These are phyloP conservation scores for button mushroom (Agaricus bisporus) DNA, from an alignment of 768 basidiomycete genomes.

Conservation along the genomic window DNA sequence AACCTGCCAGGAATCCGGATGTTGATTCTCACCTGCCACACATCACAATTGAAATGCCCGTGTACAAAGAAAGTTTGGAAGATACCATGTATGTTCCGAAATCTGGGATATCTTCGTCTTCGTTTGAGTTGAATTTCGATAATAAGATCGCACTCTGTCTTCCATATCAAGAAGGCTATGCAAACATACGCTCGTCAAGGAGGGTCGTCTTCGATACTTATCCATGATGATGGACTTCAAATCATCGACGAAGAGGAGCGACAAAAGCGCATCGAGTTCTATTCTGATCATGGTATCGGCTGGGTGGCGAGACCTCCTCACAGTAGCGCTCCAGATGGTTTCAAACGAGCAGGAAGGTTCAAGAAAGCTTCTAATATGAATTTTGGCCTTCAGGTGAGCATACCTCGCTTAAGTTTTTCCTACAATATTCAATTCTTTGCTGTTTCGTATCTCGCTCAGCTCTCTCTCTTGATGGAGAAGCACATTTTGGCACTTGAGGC, in stretches of 20 bases:
- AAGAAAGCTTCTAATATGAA: conserved; percentile 94
- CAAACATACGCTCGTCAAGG: conserved; percentile 91
- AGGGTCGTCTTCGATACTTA: conserved; percentile 70
- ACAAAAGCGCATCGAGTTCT: conserved; percentile 64
- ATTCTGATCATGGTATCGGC: conserved; percentile 71
- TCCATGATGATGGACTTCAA: conserved; percentile 84
- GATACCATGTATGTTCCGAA: conserved; percentile 65
- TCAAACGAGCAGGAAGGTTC: conserved; percentile 80
- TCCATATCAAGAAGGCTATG: conserved; percentile 79
- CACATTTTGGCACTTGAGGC: conserved; percentile 41
- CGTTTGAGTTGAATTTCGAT: not conserved
- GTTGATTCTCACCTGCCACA: conserved; percentile 65
- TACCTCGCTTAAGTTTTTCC: not conserved
- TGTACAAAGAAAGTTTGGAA: conserved; percentile 82
- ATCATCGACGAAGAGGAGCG: conserved; percentile 55
- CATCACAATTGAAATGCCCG: conserved; percentile 77
- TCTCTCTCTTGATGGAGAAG: conserved; percentile 61
- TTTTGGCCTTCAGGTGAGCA: conserved; percentile 47
- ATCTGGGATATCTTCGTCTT: not conserved
- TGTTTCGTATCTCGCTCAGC: conserved; percentile 25
- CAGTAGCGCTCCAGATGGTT: conserved; percentile 53
- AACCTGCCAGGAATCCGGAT: conserved; percentile 54
- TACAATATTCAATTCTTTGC: not conserved
- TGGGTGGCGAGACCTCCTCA: conserved; percentile 82
- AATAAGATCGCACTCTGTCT: conserved; percentile 62